These are phyloP conservation scores for Ocimum tenuiflorum DNA, from an alignment of 257 asterid genomes.

Conservation along the genomic window DNA sequence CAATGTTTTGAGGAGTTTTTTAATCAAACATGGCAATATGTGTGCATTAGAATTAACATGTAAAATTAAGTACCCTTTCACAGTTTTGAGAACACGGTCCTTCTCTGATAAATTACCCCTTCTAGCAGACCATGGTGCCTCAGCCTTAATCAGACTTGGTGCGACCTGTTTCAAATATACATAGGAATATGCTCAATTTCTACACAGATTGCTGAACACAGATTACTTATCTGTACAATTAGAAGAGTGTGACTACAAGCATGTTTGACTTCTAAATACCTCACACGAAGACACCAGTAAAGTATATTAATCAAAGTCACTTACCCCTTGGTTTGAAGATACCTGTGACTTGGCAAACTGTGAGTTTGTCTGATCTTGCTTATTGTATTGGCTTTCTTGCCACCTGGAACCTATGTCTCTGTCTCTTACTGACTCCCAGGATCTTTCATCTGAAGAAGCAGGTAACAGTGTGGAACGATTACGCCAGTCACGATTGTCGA, in stretches of 20 bases:
- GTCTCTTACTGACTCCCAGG: conserved; percentile 45
- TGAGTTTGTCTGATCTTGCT: conserved; percentile 35
- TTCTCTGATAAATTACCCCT: conserved; percentile 77
- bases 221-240: neutral
- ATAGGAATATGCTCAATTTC: conserved; percentile 6
- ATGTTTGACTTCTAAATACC: neutral
- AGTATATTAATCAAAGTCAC: neutral
- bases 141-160: conserved; percentile 72
- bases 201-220: neutral
- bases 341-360: conserved; percentile 47
- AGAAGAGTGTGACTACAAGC: neutral
- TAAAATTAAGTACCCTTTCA: conserved; percentile 58
- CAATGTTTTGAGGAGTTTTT: no score
- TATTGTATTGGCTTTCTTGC: conserved; percentile 43
- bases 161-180: conserved; percentile 43
- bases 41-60: conserved; percentile 4
- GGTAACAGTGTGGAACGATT: conserved; percentile 35
- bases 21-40: neutral
- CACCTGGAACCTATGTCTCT: conserved; percentile 41
- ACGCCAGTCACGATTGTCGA: conserved; percentile 56
- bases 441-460: conserved; percentile 44
- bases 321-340: conserved; percentile 52
- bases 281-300: neutral
- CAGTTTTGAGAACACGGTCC: conserved; percentile 78
- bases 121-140: conserved; percentile 86